Base-by-base conservation (phyloP, 1,284 basidiomycete species). In the Abortiporus biennis region DNA sequence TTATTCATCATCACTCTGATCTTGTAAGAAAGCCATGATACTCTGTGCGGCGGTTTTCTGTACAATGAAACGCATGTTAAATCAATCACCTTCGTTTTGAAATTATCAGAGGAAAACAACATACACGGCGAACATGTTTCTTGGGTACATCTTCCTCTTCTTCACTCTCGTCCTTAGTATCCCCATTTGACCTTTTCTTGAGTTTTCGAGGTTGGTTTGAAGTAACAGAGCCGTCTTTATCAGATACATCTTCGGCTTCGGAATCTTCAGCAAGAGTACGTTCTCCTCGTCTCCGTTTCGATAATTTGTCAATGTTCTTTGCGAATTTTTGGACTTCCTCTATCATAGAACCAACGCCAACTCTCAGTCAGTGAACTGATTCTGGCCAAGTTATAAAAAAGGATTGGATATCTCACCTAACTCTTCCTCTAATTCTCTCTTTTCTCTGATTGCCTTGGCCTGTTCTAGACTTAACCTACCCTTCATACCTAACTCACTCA, bases 401-500 rank as follows among this genome's bases (percentile, higher is more conserved):
- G 16, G 23, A 12, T 12, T 24, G 11, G 27, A 29, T 9, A 65
- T n/a, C 77, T 31, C 53, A 92, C 89, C 74, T 12, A 93, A 71
- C 56, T 94, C 91, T 48, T 86, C 69, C 20, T 76, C 85, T 6
- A 92, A 61, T 54, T 92, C 90, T 36, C 87, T 66, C 53, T 76
- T 74, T 54, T 69, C 74, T 49, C 73, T 83, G 54, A 93, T 82
- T 1, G 66, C 62, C 52, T 77, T 85, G 2, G 91, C 91, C 62
- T 92, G 83, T 43, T 85, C 84, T 55, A 91, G 50, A 47, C 78
- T 90, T 52, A 80, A 67, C n/a, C 83, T 72, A 2, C 86, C 84
- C 1, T 66, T 73, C 88, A 93, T 92, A 1, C 91, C 89, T 20
- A 93, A 70, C 0, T 79, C 80, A 3, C 64, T 53, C 5, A 93